Evolutionary conservation across 1,284 basidiomycete genomes (phyloP), one percentile per base, ranked within the genome.

Genomic region (Moniliella sp.): DNA sequence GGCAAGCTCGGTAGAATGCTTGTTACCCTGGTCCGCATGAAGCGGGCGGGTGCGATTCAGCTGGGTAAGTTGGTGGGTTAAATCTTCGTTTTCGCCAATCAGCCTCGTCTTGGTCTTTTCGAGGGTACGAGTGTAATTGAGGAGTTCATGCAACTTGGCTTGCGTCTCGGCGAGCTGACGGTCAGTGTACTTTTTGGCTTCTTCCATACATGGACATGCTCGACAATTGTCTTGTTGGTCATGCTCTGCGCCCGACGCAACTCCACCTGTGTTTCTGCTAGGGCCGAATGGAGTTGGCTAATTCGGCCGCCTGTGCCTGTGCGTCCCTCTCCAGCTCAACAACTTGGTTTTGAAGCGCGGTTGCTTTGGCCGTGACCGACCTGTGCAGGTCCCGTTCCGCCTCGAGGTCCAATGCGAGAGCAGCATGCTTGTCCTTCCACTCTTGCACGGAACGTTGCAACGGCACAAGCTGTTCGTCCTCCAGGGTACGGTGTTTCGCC

Each of bases 201-300:
- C 81, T 59, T 97, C 86, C 4, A 93, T 11, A 97, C 91, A 50
- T 97, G 79, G 13, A 97, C 84, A 54, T 99, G 91, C 62, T 99
- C 88, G 30, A 99, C 84, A 37, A 93, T 91, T 9, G 83, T 94
- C 67, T 88, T 93, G 67, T 94, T 83, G 61, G 86, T 80, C 55
- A 74, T 73, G 4, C 76, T 76, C 34, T 42, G 48, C 29, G 54
- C 50, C 39, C 38, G 49, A 33, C 37, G 40, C 42, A 47, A 54
- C 47, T 81, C 76, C 18, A 42, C 52, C 37, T 30, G 39, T 29
- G 27, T 36, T 21, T 17, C 46, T 42, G 78, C 74, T 33, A 88
- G 65, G 40, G 86, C 79, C 4, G 71, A 69, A 5, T 79, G 66
- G 5, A 76, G 72, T 44, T 78, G 76, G n/a, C n/a, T n/a, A n/a